Evolutionary conservation across 2,329 filamentous ascomycete species (phyloP).

Genomic region (Colletotrichum tofieldiae): DNA sequence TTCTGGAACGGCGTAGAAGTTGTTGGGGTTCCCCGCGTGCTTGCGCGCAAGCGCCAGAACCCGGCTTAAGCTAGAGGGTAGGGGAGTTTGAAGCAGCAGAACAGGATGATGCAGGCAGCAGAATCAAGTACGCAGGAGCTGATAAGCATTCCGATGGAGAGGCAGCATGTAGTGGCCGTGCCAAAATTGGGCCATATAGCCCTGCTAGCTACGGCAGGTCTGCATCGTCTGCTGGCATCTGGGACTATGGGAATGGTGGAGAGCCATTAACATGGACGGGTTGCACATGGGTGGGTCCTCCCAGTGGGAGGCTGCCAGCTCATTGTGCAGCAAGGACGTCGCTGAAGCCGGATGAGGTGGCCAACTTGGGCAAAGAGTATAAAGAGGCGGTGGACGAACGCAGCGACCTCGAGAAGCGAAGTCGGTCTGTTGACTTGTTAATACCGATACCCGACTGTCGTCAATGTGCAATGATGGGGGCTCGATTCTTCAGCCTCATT

Average conservation of each 20-base stretch:
- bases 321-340: constrained; percentile 44
- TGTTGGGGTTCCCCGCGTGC: not conserved
- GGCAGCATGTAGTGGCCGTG: constrained; percentile 19
- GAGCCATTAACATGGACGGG: constrained; percentile 43
- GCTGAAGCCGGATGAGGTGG: constrained; percentile 42
- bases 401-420: not conserved
- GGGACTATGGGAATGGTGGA: constrained; percentile 22
- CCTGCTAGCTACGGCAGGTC: constrained; percentile 25
- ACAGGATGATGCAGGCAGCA: constrained; percentile 12
- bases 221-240: constrained; percentile 27
- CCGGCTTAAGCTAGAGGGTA: constrained; percentile 2
- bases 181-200: constrained; percentile 19
- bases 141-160: not conserved
- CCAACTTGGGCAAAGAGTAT: constrained; percentile 26
- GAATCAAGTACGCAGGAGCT: not conserved
- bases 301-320: constrained; percentile 44
- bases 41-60: not conserved
- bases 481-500: constrained; percentile 35
- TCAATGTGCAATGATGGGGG: not conserved
- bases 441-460: constrained; percentile 2
- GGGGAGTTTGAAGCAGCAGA: constrained; percentile 14
- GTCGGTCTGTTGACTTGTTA: not conserved
- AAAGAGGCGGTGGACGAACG: constrained; percentile 42
- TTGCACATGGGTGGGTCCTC: constrained; percentile 44
- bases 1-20: not conserved